A percentile compares a stretch with the other conserved stretches of the same genome.
phyloP scores from a whole-genome alignment of 257 asterid species.

The Salvia hispanica region DNA sequence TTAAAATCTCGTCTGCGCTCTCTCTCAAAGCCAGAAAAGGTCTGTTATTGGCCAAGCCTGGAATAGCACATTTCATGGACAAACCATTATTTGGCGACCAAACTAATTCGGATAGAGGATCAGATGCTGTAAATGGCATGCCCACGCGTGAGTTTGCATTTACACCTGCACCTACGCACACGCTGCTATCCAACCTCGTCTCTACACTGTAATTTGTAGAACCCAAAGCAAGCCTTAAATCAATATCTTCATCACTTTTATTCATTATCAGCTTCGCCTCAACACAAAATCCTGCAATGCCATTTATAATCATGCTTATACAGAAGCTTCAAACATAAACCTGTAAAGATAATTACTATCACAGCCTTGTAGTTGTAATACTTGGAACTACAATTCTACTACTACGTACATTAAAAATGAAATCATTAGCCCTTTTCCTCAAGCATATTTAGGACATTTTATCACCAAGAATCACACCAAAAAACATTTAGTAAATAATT shows the following conservation, averaged over 20 bases:
- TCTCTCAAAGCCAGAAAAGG: slow-evolving; percentile 46
- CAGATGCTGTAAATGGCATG: slow-evolving; percentile 57
- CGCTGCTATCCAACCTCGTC: slow-evolving; percentile 31
- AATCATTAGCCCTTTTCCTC: not conserved
- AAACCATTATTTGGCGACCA: slow-evolving; percentile 71
- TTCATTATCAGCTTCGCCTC: slow-evolving; percentile 35
- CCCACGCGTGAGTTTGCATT: slow-evolving; percentile 60
- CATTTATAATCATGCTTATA: slow-evolving; percentile 3
- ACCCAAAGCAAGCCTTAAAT: slow-evolving; percentile 57
- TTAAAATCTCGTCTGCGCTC: slow-evolving; percentile 28
- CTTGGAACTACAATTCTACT: not conserved
- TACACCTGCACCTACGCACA: slow-evolving; percentile 97
- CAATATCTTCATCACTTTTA: slow-evolving; percentile 38
- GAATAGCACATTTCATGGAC: slow-evolving; percentile 55
- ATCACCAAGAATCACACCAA: slow-evolving; percentile 14
- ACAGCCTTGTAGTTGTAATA: not conserved
- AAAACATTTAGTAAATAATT: not conserved
- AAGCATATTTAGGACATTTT: not conserved
- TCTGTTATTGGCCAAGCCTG: slow-evolving; percentile 36
- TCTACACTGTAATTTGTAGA: slow-evolving; percentile 31
- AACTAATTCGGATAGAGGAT: slow-evolving; percentile 71
- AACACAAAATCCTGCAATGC: slow-evolving; percentile 32
- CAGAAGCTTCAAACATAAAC: not conserved
- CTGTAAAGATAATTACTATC: not conserved
- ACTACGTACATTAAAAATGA: not conserved